Evolutionary conservation across 495 filamentous ascomycete genomes (phyloP).

Genomic region (Penicillium crystallinum): DNA sequence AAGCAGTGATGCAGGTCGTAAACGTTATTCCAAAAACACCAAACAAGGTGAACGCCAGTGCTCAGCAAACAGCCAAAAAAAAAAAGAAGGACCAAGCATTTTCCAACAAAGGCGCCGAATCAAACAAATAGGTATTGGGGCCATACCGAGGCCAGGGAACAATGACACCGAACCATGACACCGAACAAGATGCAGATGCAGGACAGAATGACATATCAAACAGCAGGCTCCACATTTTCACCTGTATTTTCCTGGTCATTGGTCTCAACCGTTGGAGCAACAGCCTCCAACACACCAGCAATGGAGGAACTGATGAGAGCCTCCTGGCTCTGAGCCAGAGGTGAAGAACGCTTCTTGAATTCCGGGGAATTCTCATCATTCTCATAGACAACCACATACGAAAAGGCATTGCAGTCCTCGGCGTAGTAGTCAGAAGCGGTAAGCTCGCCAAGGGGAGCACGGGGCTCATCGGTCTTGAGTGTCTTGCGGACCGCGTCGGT

Average conservation of each 20-base stretch:
- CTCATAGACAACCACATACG: constrained; percentile 52
- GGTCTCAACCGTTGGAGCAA: constrained; percentile 39
- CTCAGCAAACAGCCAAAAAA: constrained; percentile 1
- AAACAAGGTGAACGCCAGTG: background rate
- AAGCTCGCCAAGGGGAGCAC: constrained; percentile 67
- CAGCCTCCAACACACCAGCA: constrained; percentile 27
- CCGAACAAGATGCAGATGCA: constrained; percentile 22
- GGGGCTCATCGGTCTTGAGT: constrained; percentile 48
- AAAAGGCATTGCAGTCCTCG: constrained; percentile 58
- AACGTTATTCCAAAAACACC: constrained; percentile 6
- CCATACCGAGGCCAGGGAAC: constrained; percentile 2
- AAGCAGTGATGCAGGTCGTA: constrained; percentile 12
- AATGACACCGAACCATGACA: too few species aligned
- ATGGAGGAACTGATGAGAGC: constrained; percentile 20
- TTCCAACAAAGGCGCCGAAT: background rate
- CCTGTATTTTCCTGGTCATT: background rate
- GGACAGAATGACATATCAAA: background rate
- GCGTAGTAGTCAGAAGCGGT: constrained; percentile 68
- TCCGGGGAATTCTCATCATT: constrained; percentile 39
- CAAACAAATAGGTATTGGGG: constrained; percentile 6
- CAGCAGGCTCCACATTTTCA: background rate
- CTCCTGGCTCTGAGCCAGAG: constrained; percentile 4
- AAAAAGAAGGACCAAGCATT: constrained; percentile 2
- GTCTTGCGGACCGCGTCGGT: constrained; percentile 27
- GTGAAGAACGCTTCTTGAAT: constrained; percentile 18